phyloP scores from a whole-genome alignment of 2,329 filamentous ascomycete species.

The Nannizziopsis barbatae region DNA sequence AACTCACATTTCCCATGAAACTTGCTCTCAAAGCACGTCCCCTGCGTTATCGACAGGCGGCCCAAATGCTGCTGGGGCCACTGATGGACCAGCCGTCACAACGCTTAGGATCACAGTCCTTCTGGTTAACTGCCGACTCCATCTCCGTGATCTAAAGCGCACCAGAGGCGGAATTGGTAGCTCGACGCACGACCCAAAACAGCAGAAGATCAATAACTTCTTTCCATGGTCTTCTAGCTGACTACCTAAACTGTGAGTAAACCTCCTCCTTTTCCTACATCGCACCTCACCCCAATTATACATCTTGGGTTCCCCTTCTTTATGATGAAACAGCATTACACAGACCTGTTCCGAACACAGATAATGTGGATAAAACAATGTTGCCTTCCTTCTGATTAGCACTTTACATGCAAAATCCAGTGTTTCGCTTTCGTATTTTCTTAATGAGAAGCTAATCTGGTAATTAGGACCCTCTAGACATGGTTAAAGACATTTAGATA shows the following conservation, averaged over 20 bases:
- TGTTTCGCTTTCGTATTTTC: background rate
- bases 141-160: constrained; percentile 63
- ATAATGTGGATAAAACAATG: constrained; percentile 39
- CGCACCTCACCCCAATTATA: background rate
- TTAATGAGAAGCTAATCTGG: background rate
- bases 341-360: constrained; percentile 57
- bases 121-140: constrained; percentile 57
- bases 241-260: constrained; percentile 9
- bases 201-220: constrained; percentile 66
- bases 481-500: too few species aligned
- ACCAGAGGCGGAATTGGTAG: constrained; percentile 75
- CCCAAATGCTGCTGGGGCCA: background rate
- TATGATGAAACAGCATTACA: constrained; percentile 48
- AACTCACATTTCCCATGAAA: background rate
- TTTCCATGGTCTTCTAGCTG: constrained; percentile 46
- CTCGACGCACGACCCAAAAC: constrained; percentile 59
- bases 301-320: constrained; percentile 16
- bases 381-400: constrained; percentile 16
- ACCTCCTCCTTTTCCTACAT: constrained; percentile 8
- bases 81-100: constrained; percentile 13
- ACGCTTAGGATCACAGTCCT: constrained; percentile 44
- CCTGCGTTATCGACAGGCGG: constrained; percentile 1
- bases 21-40: background rate
- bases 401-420: background rate
- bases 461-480: too few species aligned